Conservation (phyloP, 140 eudicot genomes). For the Stevia rebaudiana region DNA sequence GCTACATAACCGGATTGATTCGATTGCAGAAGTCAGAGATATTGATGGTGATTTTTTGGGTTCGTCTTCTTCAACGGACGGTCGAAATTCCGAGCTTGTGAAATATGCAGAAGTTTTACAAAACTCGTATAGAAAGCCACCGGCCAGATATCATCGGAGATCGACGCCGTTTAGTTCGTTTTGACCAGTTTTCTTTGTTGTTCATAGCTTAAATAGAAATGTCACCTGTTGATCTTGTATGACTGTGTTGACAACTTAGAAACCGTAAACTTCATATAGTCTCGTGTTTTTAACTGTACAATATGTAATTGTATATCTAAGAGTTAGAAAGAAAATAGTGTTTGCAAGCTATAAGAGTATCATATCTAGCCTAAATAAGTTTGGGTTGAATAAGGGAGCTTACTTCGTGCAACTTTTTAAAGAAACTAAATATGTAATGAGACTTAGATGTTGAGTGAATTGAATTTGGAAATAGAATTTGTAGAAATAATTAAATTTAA, state of each 20-base stretch:
- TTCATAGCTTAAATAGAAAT: slow-evolving; percentile 6
- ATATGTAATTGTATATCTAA: too few relatives aligned
- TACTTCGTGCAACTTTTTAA: too few relatives aligned
- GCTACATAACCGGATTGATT: slow-evolving; percentile 26
- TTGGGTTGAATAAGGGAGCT: too few relatives aligned
- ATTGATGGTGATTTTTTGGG: slow-evolving; percentile 11
- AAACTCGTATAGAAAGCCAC: slow-evolving; percentile 21
- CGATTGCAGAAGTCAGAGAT: slow-evolving; percentile 23
- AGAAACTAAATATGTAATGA: too few relatives aligned
- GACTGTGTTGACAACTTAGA: slow-evolving; percentile 6
- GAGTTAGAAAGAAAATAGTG: background rate
- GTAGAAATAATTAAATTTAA: too few relatives aligned
- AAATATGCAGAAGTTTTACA: slow-evolving; percentile 61
- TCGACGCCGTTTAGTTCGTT: slow-evolving; percentile 40
- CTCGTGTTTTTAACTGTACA: too few relatives aligned
- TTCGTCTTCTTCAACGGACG: slow-evolving; percentile 26
- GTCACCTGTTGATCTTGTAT: background rate
- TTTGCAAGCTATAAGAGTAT: too few relatives aligned
- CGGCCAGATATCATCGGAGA: slow-evolving; percentile 35
- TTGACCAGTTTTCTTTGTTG: slow-evolving; percentile 3
- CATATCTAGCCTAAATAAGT: too few relatives aligned
- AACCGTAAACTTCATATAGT: background rate
- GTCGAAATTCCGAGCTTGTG: slow-evolving; percentile 37
- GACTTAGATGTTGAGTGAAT: too few relatives aligned
- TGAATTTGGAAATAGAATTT: too few relatives aligned